Evolutionary conservation across 495 filamentous ascomycete genomes (phyloP), one percentile per base, ranked within the genome.

Genomic region (Glutinoglossum americanum): DNA sequence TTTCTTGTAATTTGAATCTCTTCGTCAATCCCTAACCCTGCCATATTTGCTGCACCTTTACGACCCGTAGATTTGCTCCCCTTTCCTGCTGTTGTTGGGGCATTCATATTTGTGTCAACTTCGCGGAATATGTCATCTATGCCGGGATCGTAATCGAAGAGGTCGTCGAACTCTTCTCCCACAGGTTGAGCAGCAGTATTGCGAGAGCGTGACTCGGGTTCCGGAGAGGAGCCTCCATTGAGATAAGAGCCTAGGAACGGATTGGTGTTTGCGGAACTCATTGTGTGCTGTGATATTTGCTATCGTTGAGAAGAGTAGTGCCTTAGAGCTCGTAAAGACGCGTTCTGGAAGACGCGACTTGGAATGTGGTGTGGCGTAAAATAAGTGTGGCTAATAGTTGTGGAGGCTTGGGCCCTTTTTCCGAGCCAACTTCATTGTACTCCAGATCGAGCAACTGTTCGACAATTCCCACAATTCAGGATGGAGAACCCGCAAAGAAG

Each of bases 1-100:
- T 82, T 85, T 68, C 82, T 90, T 5, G 74, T 76, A 9, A 95
- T 72, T 61, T 84, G 83, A 60, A 99, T 76, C 62, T 94, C 87
- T 61, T 90, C 82, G 58, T 97, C 90, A 48, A 95, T 79, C 8
- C 87, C 88, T 23, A 94, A 61, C 59, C 74, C 65, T 57, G 65
- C 54, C 61, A 64, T 32, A 9, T 9, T 17, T 17, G 7, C 21
- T 62, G 64, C 33, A 21, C 21, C 30, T 17, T n/a, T 35, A 10
- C 41, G 15, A 23, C 32, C 19, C 5, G 37, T 53, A 23, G 56
- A 27, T 27, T 45, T 4, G 8, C 26, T 19, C 10, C 21, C 28
- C 21, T 37, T 54, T 11, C 15, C 51, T 28, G 3, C 4, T n/a
- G 51, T 60, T 60, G 61, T 55, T 27, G 70, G 65, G 6, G 62